Evolutionary conservation across 352 stramenopile species (phyloP).

Genomic region (Phytopythium montanum): DNA sequence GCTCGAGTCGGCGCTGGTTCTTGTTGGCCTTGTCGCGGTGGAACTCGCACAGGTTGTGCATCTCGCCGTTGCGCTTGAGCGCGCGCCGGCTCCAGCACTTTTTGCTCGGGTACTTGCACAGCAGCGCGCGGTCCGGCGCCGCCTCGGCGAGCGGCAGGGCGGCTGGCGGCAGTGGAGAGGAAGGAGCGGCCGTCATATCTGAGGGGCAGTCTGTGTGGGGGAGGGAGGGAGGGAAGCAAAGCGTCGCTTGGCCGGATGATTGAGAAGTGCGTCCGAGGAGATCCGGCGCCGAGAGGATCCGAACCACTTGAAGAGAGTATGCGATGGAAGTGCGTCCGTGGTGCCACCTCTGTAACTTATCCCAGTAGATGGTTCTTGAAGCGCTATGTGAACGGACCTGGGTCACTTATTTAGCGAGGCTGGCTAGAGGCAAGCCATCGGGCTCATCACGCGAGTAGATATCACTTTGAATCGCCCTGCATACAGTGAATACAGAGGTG

Average conservation of each 20-base stretch:
- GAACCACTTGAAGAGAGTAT: not conserved
- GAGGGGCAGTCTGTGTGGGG: not conserved
- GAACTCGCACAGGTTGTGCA: conserved; percentile 26
- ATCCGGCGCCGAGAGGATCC: not conserved
- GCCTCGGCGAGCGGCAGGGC: not conserved
- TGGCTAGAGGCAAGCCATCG: not conserved
- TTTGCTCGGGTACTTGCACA: conserved; percentile 54
- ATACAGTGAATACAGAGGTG: no score
- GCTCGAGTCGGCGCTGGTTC: conserved; percentile 62
- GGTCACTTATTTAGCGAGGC: not conserved
- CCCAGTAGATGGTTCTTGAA: not conserved
- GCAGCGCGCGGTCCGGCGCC: conserved; percentile 10
- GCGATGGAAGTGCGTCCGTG: not conserved
- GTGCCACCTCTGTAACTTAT: not conserved
- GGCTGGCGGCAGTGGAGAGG: not conserved
- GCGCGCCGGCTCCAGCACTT: conserved; percentile 37
- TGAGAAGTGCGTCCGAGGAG: not conserved
- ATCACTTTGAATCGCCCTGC: no score
- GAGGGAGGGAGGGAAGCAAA: not conserved
- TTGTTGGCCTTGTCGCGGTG: conserved; percentile 30
- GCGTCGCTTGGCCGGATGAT: not conserved
- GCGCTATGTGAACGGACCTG: not conserved
- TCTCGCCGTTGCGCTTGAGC: conserved; percentile 27
- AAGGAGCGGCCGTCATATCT: not conserved
- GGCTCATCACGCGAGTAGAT: no score